Percentiles rank a stretch among this genome's conserved stretches.
Evolutionary conservation across 73 alveolate genomes (phyloP).

Genomic region (Paramecium tetraurelia): DNA sequence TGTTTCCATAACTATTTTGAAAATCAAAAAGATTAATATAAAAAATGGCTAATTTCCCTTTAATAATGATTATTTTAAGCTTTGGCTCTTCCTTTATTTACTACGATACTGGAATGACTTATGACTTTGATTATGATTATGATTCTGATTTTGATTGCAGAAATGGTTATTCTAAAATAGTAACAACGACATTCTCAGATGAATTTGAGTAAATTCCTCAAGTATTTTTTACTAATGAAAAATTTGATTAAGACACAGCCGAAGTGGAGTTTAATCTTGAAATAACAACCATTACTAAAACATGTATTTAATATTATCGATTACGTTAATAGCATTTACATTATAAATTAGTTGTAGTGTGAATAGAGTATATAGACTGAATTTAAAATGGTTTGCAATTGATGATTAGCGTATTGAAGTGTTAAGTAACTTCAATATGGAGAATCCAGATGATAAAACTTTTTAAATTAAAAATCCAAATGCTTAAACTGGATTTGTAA

Average conservation of each 20-base stretch:
- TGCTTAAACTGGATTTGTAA: not conserved
- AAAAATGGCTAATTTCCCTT: too few species aligned
- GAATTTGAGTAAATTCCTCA: not conserved
- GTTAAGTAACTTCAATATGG: not conserved
- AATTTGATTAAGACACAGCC: not conserved
- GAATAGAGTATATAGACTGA: not conserved
- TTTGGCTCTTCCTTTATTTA: too few species aligned
- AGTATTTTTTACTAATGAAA: too few species aligned
- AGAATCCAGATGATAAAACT: not conserved
- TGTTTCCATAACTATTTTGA: too few species aligned
- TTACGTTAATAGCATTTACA: not conserved
- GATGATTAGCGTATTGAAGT: not conserved
- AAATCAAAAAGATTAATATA: too few species aligned
- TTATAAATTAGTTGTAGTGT: not conserved
- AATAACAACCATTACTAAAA: not conserved
- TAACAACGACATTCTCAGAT: not conserved
- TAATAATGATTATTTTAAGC: too few species aligned
- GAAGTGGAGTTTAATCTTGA: not conserved
- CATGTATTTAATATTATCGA: not conserved
- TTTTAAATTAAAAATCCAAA: not conserved
- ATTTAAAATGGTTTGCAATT: not conserved
- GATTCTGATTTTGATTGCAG: not conserved
- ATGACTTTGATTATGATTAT: not conserved
- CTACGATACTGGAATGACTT: not conserved
- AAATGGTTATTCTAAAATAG: not conserved